These are phyloP conservation scores for Berberis vulgaris DNA, from an alignment of 164 flowering plant genomes.

Conservation along the genomic window DNA sequence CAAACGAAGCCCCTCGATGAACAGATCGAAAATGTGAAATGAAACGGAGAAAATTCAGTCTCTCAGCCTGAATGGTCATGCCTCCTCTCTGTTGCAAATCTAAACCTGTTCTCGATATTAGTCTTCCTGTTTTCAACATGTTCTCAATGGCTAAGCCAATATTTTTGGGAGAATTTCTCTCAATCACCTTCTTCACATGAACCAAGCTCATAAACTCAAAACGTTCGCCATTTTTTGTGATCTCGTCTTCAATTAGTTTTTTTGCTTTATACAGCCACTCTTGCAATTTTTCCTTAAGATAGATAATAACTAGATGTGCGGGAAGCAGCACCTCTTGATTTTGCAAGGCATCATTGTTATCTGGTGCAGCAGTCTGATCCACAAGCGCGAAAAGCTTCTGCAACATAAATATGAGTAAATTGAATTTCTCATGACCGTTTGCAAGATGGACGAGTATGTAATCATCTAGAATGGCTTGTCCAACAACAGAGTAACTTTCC, in stretches of 20 bases:
- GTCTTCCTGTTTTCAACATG: slow-evolving; percentile 68
- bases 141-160: slow-evolving; percentile 58
- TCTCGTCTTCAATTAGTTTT: slow-evolving; percentile 40
- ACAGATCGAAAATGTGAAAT: slow-evolving; percentile 89
- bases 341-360: slow-evolving; percentile 82
- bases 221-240: slow-evolving; percentile 23
- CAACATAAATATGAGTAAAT: slow-evolving; percentile 74
- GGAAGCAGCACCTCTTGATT: slow-evolving; percentile 85
- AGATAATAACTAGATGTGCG: slow-evolving; percentile 77
- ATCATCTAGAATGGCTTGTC: slow-evolving; percentile 53
- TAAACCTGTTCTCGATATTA: slow-evolving; percentile 48
- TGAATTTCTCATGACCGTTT: slow-evolving; percentile 66
- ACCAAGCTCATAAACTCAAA: slow-evolving; percentile 31
- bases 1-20: slow-evolving; percentile 91
- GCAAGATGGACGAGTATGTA: slow-evolving; percentile 78
- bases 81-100: slow-evolving; percentile 91
- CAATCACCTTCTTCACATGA: slow-evolving; percentile 61
- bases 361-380: slow-evolving; percentile 69
- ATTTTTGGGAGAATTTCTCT: slow-evolving; percentile 35
- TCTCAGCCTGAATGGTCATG: slow-evolving; percentile 76
- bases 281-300: slow-evolving; percentile 86
- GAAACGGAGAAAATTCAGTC: slow-evolving; percentile 85
- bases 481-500: slow-evolving; percentile 46
- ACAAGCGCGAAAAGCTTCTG: slow-evolving; percentile 89
- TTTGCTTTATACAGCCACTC: slow-evolving; percentile 65